Percentiles rank a stretch among this genome's conserved stretches.
Conservation (phyloP, 2,329 filamentous ascomycete species). For the Epichloe glyceriae region DNA sequence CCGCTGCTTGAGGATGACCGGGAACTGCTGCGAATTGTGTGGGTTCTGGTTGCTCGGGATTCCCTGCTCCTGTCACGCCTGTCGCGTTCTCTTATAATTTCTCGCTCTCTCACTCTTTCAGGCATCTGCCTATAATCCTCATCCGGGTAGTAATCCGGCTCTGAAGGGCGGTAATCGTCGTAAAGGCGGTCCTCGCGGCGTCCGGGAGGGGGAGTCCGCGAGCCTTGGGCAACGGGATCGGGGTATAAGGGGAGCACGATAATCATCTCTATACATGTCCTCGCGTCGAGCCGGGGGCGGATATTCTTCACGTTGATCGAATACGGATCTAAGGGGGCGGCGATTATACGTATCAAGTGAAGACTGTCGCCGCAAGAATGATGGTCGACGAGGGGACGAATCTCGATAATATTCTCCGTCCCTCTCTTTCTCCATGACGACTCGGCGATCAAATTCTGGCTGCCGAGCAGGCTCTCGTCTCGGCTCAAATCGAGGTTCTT, state of each 20-base stretch:
- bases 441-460: slow-evolving; percentile 38
- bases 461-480: slow-evolving; percentile 20
- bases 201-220: slow-evolving; percentile 45
- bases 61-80: slow-evolving; percentile 28
- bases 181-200: slow-evolving; percentile 40
- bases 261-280: slow-evolving; percentile 34
- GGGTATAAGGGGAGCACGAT: slow-evolving; percentile 37
- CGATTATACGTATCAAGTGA: slow-evolving; percentile 86
- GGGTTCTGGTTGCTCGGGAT: slow-evolving; percentile 27
- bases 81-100: slow-evolving; percentile 38
- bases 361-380: slow-evolving; percentile 66
- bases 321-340: slow-evolving; percentile 39
- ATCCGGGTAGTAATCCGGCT: slow-evolving; percentile 56
- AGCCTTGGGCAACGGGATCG: slow-evolving; percentile 57
- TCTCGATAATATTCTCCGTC: slow-evolving; percentile 33
- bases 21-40: slow-evolving; percentile 27
- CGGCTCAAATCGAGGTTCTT: slow-evolving; percentile 30
- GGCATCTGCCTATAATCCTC: slow-evolving; percentile 55
- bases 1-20: slow-evolving; percentile 33
- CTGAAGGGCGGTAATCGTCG: slow-evolving; percentile 56
- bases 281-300: slow-evolving; percentile 41
- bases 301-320: slow-evolving; percentile 46
- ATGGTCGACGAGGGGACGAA: slow-evolving; percentile 47
- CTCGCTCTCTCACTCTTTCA: slow-evolving; percentile 47
- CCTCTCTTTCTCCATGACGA: slow-evolving; percentile 42